Percentiles rank a stretch among this genome's conserved stretches.
Conservation (phyloP, 768 basidiomycete genomes). For the Tricholoma saponaceum region DNA sequence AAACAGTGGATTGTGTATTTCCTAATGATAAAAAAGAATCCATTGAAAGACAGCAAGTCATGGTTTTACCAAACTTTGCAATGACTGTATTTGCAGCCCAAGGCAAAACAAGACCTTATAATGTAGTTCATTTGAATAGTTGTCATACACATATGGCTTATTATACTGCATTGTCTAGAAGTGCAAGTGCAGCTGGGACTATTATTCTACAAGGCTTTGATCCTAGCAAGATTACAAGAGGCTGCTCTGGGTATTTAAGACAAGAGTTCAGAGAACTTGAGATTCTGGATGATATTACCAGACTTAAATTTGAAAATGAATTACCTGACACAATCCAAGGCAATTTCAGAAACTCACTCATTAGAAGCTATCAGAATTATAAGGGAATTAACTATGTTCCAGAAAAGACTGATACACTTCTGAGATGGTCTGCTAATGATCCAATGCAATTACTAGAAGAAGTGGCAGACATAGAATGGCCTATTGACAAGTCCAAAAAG, state of each 20-base stretch:
- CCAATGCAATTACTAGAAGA: neutral
- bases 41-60: neutral
- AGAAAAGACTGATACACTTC: neutral
- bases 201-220: neutral
- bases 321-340: slow-evolving; percentile 6
- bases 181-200: slow-evolving; percentile 2
- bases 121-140: neutral
- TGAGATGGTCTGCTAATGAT: neutral
- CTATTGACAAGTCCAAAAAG: neutral
- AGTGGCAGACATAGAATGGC: neutral
- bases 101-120: neutral
- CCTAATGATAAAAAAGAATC: neutral
- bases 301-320: neutral
- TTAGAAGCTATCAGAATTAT: slow-evolving; percentile 9
- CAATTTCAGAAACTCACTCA: slow-evolving; percentile 12
- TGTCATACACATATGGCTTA: neutral
- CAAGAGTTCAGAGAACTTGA: neutral
- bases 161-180: slow-evolving; percentile 1
- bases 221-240: neutral
- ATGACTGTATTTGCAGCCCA: neutral
- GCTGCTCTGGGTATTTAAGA: neutral
- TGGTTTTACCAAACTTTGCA: neutral
- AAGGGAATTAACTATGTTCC: slow-evolving; percentile 5
- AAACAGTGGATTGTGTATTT: neutral
- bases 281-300: neutral